A percentile compares a stretch with the other conserved stretches of the same genome.
phyloP scores from a whole-genome alignment of 768 basidiomycete genomes.

The Galerina marginata region DNA sequence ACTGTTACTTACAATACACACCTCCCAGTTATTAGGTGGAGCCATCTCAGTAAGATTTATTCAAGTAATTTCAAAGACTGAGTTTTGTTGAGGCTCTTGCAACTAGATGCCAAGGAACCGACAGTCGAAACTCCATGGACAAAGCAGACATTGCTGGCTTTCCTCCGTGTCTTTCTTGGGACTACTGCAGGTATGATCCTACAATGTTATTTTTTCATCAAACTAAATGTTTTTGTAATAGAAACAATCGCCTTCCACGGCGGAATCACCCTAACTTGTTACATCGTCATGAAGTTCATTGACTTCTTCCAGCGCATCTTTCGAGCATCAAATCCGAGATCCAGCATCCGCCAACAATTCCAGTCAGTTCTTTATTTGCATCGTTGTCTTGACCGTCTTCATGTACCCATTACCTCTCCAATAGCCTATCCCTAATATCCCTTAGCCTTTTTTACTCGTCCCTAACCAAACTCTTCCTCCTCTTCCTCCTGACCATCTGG shows the following conservation, averaged over 20 bases:
- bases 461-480: slow-evolving; percentile 80
- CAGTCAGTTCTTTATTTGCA: slow-evolving; percentile 41
- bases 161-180: slow-evolving; percentile 66
- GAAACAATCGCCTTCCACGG: slow-evolving; percentile 80
- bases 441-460: slow-evolving; percentile 86
- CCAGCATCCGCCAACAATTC: slow-evolving; percentile 68
- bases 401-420: background rate
- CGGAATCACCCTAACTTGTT: slow-evolving; percentile 66
- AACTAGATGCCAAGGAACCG: slow-evolving; percentile 19
- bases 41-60: slow-evolving; percentile 56
- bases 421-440: slow-evolving; percentile 76
- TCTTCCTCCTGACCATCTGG: slow-evolving; percentile 86
- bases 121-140: slow-evolving; percentile 56
- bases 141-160: slow-evolving; percentile 49
- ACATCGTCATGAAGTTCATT: slow-evolving; percentile 49
- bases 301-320: slow-evolving; percentile 36
- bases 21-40: slow-evolving; percentile 78
- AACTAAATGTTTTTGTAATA: slow-evolving; percentile 29
- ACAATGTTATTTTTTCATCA: background rate
- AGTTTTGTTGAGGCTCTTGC: background rate
- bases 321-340: slow-evolving; percentile 26
- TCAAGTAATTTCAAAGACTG: background rate
- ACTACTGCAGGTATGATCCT: slow-evolving; percentile 60
- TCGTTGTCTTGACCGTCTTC: background rate
- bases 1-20: background rate